phyloP scores from a whole-genome alignment of 2,329 filamentous ascomycete species.

The Calonectria pseudoturangicola region DNA sequence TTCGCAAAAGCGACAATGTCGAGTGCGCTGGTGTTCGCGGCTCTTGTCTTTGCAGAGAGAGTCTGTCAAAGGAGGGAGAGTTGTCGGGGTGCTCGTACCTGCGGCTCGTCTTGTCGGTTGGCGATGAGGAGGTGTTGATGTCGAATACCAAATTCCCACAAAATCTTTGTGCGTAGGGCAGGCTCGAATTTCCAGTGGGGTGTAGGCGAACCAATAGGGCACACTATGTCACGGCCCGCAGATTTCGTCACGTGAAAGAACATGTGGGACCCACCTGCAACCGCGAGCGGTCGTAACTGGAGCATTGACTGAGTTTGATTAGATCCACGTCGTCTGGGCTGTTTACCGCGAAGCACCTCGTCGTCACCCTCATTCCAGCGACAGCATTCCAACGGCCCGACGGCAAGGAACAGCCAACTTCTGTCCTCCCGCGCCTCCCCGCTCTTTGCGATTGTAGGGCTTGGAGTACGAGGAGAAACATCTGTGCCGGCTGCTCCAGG shows the following conservation, averaged over 20 bases:
- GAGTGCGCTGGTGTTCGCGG: constrained; percentile 42
- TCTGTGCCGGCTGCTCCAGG: constrained; percentile 42
- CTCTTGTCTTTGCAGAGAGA: constrained; percentile 49
- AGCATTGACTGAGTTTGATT: constrained; percentile 45
- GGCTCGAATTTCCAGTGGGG: constrained; percentile 59
- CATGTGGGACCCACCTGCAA: constrained; percentile 31
- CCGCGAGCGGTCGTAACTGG: constrained; percentile 47
- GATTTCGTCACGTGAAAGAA: constrained; percentile 53
- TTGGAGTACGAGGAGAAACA: constrained; percentile 40
- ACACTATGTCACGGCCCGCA: constrained; percentile 29
- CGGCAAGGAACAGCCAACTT: constrained; percentile 43
- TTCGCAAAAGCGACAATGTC: constrained; percentile 41
- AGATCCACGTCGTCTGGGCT: constrained; percentile 49
- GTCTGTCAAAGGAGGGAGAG: constrained; percentile 44
- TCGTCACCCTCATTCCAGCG: constrained; percentile 53
- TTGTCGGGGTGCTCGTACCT: constrained; percentile 61
- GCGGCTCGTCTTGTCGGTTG: constrained; percentile 64
- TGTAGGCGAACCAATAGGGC: constrained; percentile 62
- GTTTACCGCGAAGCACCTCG: constrained; percentile 51
- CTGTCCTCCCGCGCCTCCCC: constrained; percentile 47
- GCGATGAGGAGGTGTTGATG: constrained; percentile 62
- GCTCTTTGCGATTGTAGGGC: constrained; percentile 36
- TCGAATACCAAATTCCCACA: constrained; percentile 62
- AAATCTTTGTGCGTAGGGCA: constrained; percentile 67
- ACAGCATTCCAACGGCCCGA: constrained; percentile 52